Evolutionary conservation across 805 yeast genomes (phyloP).

Genomic region (Hanseniaspora nectarophila): DNA sequence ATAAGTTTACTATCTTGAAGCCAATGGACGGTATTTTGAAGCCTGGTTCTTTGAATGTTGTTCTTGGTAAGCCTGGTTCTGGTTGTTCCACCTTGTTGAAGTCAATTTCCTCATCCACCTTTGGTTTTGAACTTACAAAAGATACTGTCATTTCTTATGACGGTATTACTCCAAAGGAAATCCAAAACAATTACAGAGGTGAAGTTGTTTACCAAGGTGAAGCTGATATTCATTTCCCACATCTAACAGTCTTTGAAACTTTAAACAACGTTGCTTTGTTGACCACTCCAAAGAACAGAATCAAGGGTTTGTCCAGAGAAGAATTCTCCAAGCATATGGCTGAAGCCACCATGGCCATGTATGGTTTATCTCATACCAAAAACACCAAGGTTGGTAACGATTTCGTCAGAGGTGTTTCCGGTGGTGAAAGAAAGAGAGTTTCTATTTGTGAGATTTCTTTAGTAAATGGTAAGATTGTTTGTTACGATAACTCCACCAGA

Average conservation of each 20-base stretch:
- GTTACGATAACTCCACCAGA: constrained; percentile 77
- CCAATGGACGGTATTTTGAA: constrained; percentile 52
- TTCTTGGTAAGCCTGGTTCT: constrained; percentile 67
- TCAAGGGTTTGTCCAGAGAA: constrained; percentile 48
- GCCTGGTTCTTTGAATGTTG: constrained; percentile 59
- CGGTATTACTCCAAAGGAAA: constrained; percentile 43
- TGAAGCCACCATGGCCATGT: constrained; percentile 42
- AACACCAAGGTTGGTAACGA: constrained; percentile 53
- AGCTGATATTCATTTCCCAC: constrained; percentile 56
- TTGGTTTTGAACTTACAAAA: constrained; percentile 42
- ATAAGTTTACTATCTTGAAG: constrained; percentile 42
- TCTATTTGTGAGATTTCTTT: constrained; percentile 69
- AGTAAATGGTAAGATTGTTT: constrained; percentile 49
- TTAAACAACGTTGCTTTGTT: constrained; percentile 49
- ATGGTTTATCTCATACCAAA: constrained; percentile 49
- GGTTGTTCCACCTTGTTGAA: constrained; percentile 61
- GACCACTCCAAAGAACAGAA: constrained; percentile 51
- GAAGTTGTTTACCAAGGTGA: constrained; percentile 64
- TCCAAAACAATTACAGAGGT: constrained; percentile 45
- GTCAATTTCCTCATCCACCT: constrained; percentile 46
- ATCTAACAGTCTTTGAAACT: constrained; percentile 55
- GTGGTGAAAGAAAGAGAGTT: constrained; percentile 79
- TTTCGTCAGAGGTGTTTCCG: constrained; percentile 60
- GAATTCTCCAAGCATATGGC: constrained; percentile 43
- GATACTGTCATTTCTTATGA: constrained; percentile 41